Base-by-base conservation (phyloP, 1,284 basidiomycete species). In the Wolfiporia cocos region DNA sequence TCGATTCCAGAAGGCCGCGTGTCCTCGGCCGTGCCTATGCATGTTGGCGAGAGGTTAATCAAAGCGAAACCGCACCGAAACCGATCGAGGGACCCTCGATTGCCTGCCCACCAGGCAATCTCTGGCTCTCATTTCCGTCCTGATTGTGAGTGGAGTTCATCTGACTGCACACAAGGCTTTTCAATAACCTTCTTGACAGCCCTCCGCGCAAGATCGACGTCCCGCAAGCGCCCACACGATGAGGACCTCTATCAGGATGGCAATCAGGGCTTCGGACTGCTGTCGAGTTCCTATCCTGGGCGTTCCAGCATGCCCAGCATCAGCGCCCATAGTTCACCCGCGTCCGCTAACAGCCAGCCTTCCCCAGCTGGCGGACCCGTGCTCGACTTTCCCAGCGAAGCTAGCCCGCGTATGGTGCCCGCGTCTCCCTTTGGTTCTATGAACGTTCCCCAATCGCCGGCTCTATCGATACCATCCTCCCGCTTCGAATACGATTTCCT, bases 291-390 rank as follows among this genome's bases (percentile, higher is more conserved):
- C 33, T 64, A 64, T 49, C 60, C 61, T 36, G 60, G 59, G 37
- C 61, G 61, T 20, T 54, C 63, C 24, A 69, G 62, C 42, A 56
- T 69, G 21, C 53, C 63, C 24, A 69, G 62, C 42, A 56, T 69
- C 21, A 85, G 81, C 54, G 67, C 77, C n/a, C 81, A 85, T 51
- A 80, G 83, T 54, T 86, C 84, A 14, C 83, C 85, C 1, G 74
- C 74, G 5, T 86, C 83, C n/a, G 73, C 67, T 11, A 78, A 80
- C 44, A 59, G 64, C 59, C 63, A 81, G 18, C 80, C 84, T 4
- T 86, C 84, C 1, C 84, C 83, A 18, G n/a, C n/a, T n/a, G 65
- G 76, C 3, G 75, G 76, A 52, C 67, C 75, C 19, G 62, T 66
- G 6, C 63, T 43, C 61, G 62, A 64, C 24, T 53, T 18, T 40